These are phyloP conservation scores for Kwoniella dejecticola DNA, from an alignment of 768 basidiomycete genomes.

Conservation along the genomic window DNA sequence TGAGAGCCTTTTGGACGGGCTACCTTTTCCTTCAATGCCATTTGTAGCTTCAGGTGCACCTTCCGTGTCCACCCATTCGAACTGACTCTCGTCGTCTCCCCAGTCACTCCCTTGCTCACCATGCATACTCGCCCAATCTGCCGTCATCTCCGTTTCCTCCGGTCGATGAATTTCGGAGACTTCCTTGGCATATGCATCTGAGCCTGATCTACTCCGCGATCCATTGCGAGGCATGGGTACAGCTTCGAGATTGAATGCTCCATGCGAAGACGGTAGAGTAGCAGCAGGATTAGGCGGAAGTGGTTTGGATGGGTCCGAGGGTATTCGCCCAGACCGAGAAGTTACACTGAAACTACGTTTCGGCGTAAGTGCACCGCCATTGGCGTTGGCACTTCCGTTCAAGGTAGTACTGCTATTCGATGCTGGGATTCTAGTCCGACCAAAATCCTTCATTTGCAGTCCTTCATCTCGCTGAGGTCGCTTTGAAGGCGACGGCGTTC, in stretches of 20 bases:
- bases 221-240: background rate
- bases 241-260: conserved; percentile 4
- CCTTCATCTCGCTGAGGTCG: background rate
- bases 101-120: conserved; percentile 51
- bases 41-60: conserved; percentile 38
- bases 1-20: conserved; percentile 37
- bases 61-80: conserved; percentile 49
- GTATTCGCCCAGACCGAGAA: background rate
- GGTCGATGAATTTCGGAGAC: conserved; percentile 7
- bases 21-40: conserved; percentile 21
- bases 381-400: background rate
- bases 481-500: conserved; percentile 7
- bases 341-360: conserved; percentile 16
- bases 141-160: conserved; percentile 9
- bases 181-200: conserved; percentile 16
- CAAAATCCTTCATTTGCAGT: conserved; percentile 2
- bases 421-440: background rate
- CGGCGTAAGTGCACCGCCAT: conserved; percentile 13
- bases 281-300: conserved; percentile 2
- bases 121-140: conserved; percentile 32
- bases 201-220: background rate
- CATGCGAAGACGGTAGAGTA: background rate
- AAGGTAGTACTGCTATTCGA: conserved; percentile 11
- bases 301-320: background rate
- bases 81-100: conserved; percentile 49